Evolutionary conservation across 108 stramenopile species (phyloP), one percentile per base, ranked within the genome.

Genomic region (Fragilaria radians): DNA sequence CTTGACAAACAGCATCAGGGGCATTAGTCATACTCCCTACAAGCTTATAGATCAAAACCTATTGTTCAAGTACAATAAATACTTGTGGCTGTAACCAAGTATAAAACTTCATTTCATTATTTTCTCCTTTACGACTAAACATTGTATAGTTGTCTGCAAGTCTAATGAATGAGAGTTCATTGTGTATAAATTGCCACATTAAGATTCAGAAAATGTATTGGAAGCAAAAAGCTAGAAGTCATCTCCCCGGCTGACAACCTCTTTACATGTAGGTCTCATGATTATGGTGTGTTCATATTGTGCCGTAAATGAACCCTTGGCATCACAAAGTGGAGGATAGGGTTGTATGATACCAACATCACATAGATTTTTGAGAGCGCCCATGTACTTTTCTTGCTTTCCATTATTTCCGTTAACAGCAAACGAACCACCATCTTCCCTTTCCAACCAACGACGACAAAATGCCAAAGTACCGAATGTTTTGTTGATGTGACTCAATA

Each of bases 261-360:
- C 98, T 82, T 97, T 98, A 70, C 96, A 96, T 17, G 94, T 97
- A 11, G 96, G 96, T 48, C 96, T 67, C 67, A 96, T 70, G 21
- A 99, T 66, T 52, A 99, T 71, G 4, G 98, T 99, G 73, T 99
- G 98, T 70, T 99, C 98, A 71, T 98, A 99, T 80, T 99, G 98
- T 9, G 98, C 98, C 5, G 95, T 96, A 70, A 97, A 99, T 46
- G 80, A 80, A 0, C 97, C 97, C 70, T 90, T 91, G 5, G 93
- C 80, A 71, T 99, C 98, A 63, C 90, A 92, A 3, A 99, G 78
- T 5, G 98, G 98, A 14, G 98, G 98, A 66, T 96, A 98, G 2
- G 97, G 73, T 59, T 89, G 77, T 26, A 99, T 78, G 50, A 99
- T 80, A 28, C 97, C 96, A 46, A 91, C 94, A 72, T 98, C 97